Base-by-base conservation (phyloP, 2,329 filamentous ascomycete species). In the Phaeosphaeriaceae sp. region DNA sequence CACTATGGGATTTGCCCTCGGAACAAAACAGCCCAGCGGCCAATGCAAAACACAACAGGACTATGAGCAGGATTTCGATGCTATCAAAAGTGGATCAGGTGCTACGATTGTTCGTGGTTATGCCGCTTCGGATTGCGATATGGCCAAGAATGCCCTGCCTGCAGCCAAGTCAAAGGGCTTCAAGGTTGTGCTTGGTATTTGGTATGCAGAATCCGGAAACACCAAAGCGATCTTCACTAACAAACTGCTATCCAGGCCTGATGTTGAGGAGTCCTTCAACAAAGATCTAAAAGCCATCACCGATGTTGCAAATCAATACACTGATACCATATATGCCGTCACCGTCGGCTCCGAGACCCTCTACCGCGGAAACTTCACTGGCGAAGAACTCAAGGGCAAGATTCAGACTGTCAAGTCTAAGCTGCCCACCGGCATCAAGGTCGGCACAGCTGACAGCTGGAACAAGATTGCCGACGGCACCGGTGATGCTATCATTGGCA, bases 401-500 rank as follows among this genome's bases (percentile, higher is more conserved):
- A 87, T 90, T 71, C 75, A 81, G 51, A 78, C 83, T 42, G 81
- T 88, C 55, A 83, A 85, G 75, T 68, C 74, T 33, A 74, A 81
- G 26, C 68, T 87, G 67, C 77, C 81, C 59, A 70, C 68, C 20
- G 58, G 60, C 52, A 76, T 85, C 61, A 82, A 80, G 59, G 78
- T 88, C 36, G 87, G 87, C 42, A 88, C 85, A 9, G 87, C 87
- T 6, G 87, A 90, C 73, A 84, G 80, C 67, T 90, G 87, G 87
- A 89, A 89, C 76, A 88, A 87, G 73, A 86, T 79, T 64, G 79
- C 82, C 38, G 86, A 89, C 66, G 86, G 86, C 32, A 88, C 86
- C 20, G 86, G 83, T 32, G 83, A 89, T 69, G 77, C 82, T 12
- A 75, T 89, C 56, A 82, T 89, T 63, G 80, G 79, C 38, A 82